Conservation (phyloP, 2,329 filamentous ascomycete genomes). For the Stagonosporopsis chrysanthemi region DNA sequence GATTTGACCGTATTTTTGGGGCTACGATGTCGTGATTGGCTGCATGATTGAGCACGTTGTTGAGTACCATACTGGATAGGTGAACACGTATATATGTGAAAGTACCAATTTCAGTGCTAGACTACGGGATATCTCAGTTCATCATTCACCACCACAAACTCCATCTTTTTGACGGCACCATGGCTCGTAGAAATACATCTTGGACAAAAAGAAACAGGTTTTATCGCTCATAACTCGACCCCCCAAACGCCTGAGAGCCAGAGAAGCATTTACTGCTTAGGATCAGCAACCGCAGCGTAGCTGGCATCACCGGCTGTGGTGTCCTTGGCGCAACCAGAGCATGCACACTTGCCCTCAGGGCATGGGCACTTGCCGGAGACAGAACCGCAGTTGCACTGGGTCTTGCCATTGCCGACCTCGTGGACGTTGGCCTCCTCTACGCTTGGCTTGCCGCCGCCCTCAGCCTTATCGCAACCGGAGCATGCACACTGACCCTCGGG, state of each 20-base stretch:
- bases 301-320: slow-evolving; percentile 23
- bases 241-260: background rate
- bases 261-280: slow-evolving; percentile 12
- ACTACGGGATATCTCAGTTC: slow-evolving; percentile 20
- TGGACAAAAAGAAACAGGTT: slow-evolving; percentile 7
- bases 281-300: slow-evolving; percentile 23
- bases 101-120: slow-evolving; percentile 7
- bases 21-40: background rate
- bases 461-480: slow-evolving; percentile 54
- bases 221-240: slow-evolving; percentile 7
- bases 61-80: slow-evolving; percentile 17
- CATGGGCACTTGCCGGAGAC: slow-evolving; percentile 55
- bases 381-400: slow-evolving; percentile 58
- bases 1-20: too few relatives aligned
- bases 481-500: slow-evolving; percentile 57
- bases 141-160: slow-evolving; percentile 13
- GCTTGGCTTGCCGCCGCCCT: slow-evolving; percentile 23
- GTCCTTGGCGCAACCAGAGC: slow-evolving; percentile 13
- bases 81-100: background rate
- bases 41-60: background rate
- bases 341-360: slow-evolving; percentile 55
- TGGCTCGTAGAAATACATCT: background rate
- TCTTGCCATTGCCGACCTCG: slow-evolving; percentile 52
- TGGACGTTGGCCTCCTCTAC: slow-evolving; percentile 51
- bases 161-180: slow-evolving; percentile 3